Percentiles rank a stretch among this genome's conserved stretches.
Evolutionary conservation across 2,329 filamentous ascomycete species (phyloP).

Genomic region (Geosmithia flava): DNA sequence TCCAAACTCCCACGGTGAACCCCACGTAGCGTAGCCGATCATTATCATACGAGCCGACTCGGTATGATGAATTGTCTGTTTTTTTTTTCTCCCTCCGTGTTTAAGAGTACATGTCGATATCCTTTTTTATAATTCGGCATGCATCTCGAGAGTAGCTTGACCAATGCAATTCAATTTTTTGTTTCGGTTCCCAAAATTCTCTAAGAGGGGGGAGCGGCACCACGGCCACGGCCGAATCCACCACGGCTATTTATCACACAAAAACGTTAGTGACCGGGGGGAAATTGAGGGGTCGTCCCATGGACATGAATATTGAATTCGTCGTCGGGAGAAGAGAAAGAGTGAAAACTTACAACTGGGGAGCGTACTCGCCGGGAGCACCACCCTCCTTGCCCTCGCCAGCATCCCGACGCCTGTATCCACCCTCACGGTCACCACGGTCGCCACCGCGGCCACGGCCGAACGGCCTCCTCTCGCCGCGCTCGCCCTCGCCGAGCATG

Average conservation of each 20-base stretch:
- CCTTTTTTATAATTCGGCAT: slow-evolving; percentile 25
- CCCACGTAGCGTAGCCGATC: slow-evolving; percentile 25
- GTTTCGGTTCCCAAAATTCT: slow-evolving; percentile 15
- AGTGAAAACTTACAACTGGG: slow-evolving; percentile 59
- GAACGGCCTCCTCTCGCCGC: slow-evolving; percentile 65
- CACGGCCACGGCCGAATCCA: slow-evolving; percentile 81
- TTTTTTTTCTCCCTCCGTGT: slow-evolving; percentile 21
- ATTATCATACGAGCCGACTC: slow-evolving; percentile 21
- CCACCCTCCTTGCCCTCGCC: slow-evolving; percentile 83
- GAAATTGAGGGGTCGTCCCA: too few species aligned
- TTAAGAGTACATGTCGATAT: slow-evolving; percentile 35
- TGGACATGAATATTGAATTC: not conserved
- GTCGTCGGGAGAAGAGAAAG: not conserved
- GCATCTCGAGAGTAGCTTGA: slow-evolving; percentile 28
- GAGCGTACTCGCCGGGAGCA: slow-evolving; percentile 84
- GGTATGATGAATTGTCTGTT: too few species aligned
- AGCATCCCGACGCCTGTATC: slow-evolving; percentile 84
- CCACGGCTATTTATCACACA: slow-evolving; percentile 47
- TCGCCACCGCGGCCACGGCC: slow-evolving; percentile 65
- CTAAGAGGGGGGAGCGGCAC: slow-evolving; percentile 54
- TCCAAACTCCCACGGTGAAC: slow-evolving; percentile 32
- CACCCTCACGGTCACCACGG: slow-evolving; percentile 76
- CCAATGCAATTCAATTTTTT: slow-evolving; percentile 16
- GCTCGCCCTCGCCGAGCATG: slow-evolving; percentile 84
- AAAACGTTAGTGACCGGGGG: slow-evolving; percentile 17